phyloP scores from a whole-genome alignment of 202 grass and related monocot species.

The Hordeum pubiflorum region DNA sequence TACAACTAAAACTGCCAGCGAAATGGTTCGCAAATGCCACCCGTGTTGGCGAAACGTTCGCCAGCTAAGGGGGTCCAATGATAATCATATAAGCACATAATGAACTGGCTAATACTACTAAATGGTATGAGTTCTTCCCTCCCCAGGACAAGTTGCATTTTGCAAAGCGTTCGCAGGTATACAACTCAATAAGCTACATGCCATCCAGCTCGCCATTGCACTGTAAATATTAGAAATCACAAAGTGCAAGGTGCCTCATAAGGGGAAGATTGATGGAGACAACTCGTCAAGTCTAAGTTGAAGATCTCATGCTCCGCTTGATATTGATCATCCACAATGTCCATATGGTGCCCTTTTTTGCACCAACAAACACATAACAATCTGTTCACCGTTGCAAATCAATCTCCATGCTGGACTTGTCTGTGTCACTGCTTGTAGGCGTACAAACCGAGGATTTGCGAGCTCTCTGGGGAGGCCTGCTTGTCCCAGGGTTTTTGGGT shows the following conservation, averaged over 20 bases:
- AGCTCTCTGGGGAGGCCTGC: constrained; percentile 28
- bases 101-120: too few relatives aligned
- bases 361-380: neutral
- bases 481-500: constrained; percentile 22
- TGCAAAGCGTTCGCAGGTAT: neutral
- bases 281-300: neutral
- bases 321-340: neutral
- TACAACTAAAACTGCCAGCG: too few relatives aligned
- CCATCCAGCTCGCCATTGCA: neutral
- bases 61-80: too few relatives aligned
- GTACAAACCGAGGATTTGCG: neutral
- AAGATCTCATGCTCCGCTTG: constrained; percentile 2
- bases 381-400: neutral
- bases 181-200: constrained; percentile 10
- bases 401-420: constrained; percentile 30
- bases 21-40: too few relatives aligned
- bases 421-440: neutral
- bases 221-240: constrained; percentile 3
- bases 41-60: too few relatives aligned
- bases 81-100: too few relatives aligned
- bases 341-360: neutral
- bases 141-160: constrained; percentile 15
- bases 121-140: neutral
- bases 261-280: neutral
- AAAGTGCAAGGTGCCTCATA: neutral